Evolutionary conservation across 306 rosid species (phyloP).

Genomic region (Heteromeles arbutifolia): DNA sequence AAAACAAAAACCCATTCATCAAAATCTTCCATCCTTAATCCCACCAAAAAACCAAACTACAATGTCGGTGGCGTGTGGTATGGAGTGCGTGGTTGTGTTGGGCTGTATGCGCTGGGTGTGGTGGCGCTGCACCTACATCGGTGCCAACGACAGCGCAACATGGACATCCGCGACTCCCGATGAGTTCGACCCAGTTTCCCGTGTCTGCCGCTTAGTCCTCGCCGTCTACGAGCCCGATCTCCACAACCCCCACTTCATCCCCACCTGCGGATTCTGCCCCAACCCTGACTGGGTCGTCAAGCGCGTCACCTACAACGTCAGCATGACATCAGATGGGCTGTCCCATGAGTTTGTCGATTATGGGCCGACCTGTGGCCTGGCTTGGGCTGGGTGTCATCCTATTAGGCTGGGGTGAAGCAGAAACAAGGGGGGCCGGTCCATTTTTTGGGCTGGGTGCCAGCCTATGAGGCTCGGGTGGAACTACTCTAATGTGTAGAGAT

Average conservation of each 20-base stretch:
- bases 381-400: too few species aligned
- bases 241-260: slow-evolving; percentile 20
- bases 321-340: too few species aligned
- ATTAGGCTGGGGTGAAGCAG: too few species aligned
- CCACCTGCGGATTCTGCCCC: slow-evolving; percentile 42
- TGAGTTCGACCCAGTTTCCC: slow-evolving; percentile 29
- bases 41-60: neutral
- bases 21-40: neutral
- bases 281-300: slow-evolving; percentile 57
- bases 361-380: too few species aligned
- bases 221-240: slow-evolving; percentile 80
- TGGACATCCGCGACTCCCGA: too few species aligned
- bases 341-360: too few species aligned
- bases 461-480: too few species aligned
- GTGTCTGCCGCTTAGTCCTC: slow-evolving; percentile 65
- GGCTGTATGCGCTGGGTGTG: slow-evolving; percentile 86
- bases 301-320: slow-evolving; percentile 38
- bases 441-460: too few species aligned
- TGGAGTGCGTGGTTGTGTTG: slow-evolving; percentile 55
- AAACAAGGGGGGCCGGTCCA: too few species aligned
- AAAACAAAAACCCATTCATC: neutral
- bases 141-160: slow-evolving; percentile 4
- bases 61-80: slow-evolving; percentile 73
- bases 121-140: slow-evolving; percentile 81
- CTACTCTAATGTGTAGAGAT: too few species aligned